Evolutionary conservation across 768 basidiomycete species (phyloP).

Genomic region (Macrocybe gigantea): DNA sequence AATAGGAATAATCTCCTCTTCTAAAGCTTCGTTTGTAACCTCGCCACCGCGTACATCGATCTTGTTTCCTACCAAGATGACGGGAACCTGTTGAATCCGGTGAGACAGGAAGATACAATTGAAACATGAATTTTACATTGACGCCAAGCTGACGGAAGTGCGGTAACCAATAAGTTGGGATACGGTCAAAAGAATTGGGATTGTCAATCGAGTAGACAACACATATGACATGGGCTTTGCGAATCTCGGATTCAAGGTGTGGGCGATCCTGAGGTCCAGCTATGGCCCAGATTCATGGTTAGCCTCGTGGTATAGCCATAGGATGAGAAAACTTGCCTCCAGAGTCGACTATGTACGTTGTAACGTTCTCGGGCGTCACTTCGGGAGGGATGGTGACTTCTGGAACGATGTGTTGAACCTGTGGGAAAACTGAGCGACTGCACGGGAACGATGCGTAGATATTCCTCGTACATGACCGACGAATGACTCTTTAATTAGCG

Average conservation of each 20-base stretch:
- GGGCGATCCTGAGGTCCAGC: constrained; percentile 81
- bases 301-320: constrained; percentile 1
- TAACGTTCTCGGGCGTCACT: constrained; percentile 96
- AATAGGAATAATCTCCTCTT: constrained; percentile 92
- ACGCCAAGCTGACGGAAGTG: constrained; percentile 92
- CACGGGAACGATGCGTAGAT: constrained; percentile 1
- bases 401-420: constrained; percentile 95
- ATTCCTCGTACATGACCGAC: constrained; percentile 66
- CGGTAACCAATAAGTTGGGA: constrained; percentile 97
- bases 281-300: constrained; percentile 23
- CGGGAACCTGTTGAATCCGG: constrained; percentile 62
- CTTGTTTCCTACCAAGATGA: constrained; percentile 97
- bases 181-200: constrained; percentile 92
- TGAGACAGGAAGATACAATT: not conserved
- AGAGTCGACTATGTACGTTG: constrained; percentile 96
- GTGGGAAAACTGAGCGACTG: constrained; percentile 1
- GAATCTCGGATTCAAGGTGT: constrained; percentile 91
- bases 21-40: constrained; percentile 90
- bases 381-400: constrained; percentile 98
- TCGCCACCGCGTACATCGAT: constrained; percentile 92
- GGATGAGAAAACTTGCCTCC: constrained; percentile 58
- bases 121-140: constrained; percentile 53
- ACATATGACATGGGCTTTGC: constrained; percentile 97
- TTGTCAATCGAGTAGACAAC: constrained; percentile 97
- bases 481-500: constrained; percentile 93